These are phyloP conservation scores for Cercophora sp. DNA, from an alignment of 495 filamentous ascomycete genomes.

Conservation along the genomic window DNA sequence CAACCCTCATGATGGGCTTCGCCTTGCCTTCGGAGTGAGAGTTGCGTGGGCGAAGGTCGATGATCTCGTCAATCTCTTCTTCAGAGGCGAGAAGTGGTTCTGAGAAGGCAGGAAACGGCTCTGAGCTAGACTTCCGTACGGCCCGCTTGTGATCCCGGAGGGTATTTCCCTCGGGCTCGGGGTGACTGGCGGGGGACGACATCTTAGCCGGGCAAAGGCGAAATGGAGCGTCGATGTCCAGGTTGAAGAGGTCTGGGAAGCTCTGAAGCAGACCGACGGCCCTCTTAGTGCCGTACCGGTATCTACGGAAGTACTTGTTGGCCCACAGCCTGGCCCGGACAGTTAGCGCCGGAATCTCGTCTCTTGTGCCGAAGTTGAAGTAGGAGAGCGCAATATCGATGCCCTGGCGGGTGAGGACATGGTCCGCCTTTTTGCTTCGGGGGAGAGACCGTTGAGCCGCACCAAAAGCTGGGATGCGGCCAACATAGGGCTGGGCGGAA, in stretches of 20 bases:
- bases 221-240: constrained; percentile 15
- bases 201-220: constrained; percentile 14
- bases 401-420: constrained; percentile 16
- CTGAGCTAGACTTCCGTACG: constrained; percentile 18
- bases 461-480: neutral
- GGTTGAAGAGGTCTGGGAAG: constrained; percentile 26
- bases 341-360: constrained; percentile 15
- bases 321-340: constrained; percentile 20
- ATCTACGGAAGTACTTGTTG: constrained; percentile 20
- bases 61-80: constrained; percentile 21
- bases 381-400: constrained; percentile 25
- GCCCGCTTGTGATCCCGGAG: constrained; percentile 8
- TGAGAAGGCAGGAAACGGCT: constrained; percentile 20
- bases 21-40: neutral
- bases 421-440: constrained; percentile 5
- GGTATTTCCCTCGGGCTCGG: constrained; percentile 16
- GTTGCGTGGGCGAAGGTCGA: constrained; percentile 16
- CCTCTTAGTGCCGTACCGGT: constrained; percentile 15
- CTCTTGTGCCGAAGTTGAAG: constrained; percentile 21
- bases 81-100: constrained; percentile 25
- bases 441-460: neutral
- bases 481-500: neutral
- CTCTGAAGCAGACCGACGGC: constrained; percentile 13
- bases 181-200: neutral
- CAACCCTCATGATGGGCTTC: constrained; percentile 22